Conservation (phyloP, 306 rosid species). For the Acacia crassicarpa region DNA sequence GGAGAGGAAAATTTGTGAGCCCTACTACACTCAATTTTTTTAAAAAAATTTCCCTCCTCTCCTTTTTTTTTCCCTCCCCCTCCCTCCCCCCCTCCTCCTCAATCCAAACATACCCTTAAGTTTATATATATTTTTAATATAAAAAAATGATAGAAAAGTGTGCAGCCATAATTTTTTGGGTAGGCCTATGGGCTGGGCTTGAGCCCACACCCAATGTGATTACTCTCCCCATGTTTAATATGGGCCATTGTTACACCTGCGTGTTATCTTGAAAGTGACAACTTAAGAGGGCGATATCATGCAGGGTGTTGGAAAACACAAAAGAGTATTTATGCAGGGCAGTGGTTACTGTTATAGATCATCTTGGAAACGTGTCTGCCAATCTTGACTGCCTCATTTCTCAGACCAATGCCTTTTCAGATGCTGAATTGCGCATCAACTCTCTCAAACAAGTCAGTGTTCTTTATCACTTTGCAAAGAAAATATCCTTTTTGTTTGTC, state of each 20-base stretch:
- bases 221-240: not conserved
- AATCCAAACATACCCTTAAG: no score
- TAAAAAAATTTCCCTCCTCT: no score
- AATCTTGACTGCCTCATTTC: constrained; percentile 63
- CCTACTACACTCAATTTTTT: no score
- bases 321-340: constrained; percentile 78
- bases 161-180: no score
- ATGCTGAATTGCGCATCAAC: constrained; percentile 60
- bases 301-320: constrained; percentile 76
- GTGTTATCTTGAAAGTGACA: not conserved
- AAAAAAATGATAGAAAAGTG: no score
- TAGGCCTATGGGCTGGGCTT: not conserved
- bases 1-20: no score
- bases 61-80: no score
- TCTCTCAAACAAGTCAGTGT: constrained; percentile 70
- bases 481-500: not conserved
- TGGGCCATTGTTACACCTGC: not conserved
- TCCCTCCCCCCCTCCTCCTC: no score
- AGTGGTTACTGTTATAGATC: constrained; percentile 77
- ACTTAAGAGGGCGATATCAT: not conserved
- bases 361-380: constrained; percentile 80
- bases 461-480: not conserved
- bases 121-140: no score
- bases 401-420: constrained; percentile 55
- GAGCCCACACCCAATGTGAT: not conserved